These are phyloP conservation scores for Epichloe elymi DNA, from an alignment of 2,329 filamentous ascomycete species.

Conservation along the genomic window DNA sequence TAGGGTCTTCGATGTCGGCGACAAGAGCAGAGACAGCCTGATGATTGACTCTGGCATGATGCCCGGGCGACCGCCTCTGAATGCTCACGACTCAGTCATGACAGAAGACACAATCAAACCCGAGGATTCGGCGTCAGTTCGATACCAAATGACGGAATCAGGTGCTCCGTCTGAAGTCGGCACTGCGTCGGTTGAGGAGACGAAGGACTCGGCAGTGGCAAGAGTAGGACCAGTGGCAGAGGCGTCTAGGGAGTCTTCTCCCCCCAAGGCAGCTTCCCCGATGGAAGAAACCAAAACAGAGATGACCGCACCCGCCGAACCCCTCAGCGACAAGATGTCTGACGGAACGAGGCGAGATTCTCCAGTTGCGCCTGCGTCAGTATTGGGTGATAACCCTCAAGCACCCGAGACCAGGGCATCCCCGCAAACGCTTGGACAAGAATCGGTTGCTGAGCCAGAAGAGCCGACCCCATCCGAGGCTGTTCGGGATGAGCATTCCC, in stretches of 20 bases:
- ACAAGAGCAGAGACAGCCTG: slow-evolving; percentile 15
- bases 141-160: slow-evolving; percentile 16
- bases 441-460: not conserved
- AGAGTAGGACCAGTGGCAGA: slow-evolving; percentile 3
- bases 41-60: slow-evolving; percentile 10
- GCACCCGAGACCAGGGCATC: not conserved
- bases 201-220: slow-evolving; percentile 7
- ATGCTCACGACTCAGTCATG: slow-evolving; percentile 20
- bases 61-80: slow-evolving; percentile 11
- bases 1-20: slow-evolving; percentile 13
- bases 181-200: slow-evolving; percentile 12
- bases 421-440: not conserved
- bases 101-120: slow-evolving; percentile 26
- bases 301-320: not conserved
- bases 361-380: not conserved
- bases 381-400: not conserved
- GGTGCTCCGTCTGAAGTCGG: slow-evolving; percentile 16
- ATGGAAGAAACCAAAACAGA: not conserved
- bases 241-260: slow-evolving; percentile 1
- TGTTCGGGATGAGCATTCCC: not conserved
- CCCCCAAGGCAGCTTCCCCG: slow-evolving; percentile 11
- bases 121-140: slow-evolving; percentile 24
- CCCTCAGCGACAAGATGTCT: not conserved
- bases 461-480: not conserved
- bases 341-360: not conserved